Percentiles rank a stretch among this genome's conserved stretches.
Conservation (phyloP, 2,329 filamentous ascomycete genomes). For the Aaosphaeria arxii region DNA sequence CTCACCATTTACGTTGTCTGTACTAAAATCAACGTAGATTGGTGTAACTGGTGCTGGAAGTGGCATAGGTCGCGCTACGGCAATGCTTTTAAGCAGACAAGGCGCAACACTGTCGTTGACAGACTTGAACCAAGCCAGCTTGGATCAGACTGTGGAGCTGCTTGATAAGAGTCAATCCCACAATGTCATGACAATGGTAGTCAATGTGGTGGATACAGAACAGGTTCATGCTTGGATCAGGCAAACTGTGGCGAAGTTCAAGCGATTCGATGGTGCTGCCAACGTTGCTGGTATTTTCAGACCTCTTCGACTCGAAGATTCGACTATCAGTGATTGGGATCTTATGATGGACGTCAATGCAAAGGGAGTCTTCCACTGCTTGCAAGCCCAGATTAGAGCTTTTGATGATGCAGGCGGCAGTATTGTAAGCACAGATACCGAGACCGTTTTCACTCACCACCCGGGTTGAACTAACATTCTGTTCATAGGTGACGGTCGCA, state of each 20-base stretch:
- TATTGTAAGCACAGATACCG: conserved; percentile 7
- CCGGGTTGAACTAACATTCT: neutral
- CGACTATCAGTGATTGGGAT: neutral
- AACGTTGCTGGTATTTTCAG: conserved; percentile 25
- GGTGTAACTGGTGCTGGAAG: conserved; percentile 31
- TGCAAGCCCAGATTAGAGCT: conserved; percentile 18
- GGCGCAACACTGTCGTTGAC: conserved; percentile 31
- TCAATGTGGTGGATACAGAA: conserved; percentile 8
- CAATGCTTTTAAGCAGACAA: conserved; percentile 21
- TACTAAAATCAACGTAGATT: conserved; percentile 3
- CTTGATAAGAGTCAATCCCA: conserved; percentile 11
- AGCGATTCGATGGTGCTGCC: conserved; percentile 33
- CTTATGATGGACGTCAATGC: conserved; percentile 31
- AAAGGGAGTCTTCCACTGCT: conserved; percentile 37
- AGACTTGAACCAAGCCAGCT: conserved; percentile 13
- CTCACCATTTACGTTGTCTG: neutral
- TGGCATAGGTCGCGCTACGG: conserved; percentile 30
- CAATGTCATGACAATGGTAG: neutral
- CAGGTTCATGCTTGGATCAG: conserved; percentile 39
- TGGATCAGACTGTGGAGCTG: conserved; percentile 11
- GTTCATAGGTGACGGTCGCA: conserved; percentile 34
- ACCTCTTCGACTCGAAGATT: neutral
- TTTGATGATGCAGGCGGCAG: conserved; percentile 12
- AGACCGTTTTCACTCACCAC: neutral
- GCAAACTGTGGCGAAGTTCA: conserved; percentile 25